These are phyloP conservation scores for Tuber aestivum DNA, from an alignment of 495 filamentous ascomycete species.

Conservation along the genomic window DNA sequence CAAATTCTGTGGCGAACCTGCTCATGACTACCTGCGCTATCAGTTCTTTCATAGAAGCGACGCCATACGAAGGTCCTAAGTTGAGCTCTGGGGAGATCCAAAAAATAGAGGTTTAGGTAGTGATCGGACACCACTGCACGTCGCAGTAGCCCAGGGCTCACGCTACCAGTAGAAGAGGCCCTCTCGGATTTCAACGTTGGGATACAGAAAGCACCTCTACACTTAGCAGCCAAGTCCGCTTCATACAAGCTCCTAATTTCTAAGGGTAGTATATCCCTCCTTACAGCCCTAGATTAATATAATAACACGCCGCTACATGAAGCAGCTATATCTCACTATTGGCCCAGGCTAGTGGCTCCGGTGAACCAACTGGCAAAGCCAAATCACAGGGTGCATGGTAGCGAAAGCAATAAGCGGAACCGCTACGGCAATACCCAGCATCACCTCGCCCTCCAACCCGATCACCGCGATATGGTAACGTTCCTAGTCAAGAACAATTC, in stretches of 20 bases:
- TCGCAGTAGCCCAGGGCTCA: neutral
- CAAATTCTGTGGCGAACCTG: neutral
- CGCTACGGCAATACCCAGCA: neutral
- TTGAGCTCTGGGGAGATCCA: neutral
- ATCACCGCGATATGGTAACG: neutral
- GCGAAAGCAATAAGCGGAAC: neutral
- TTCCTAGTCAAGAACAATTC: neutral
- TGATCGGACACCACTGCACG: neutral
- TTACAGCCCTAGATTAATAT: neutral
- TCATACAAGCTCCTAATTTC: neutral
- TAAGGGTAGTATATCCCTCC: neutral
- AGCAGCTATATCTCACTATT: neutral
- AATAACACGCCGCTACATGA: neutral
- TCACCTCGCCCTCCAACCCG: neutral
- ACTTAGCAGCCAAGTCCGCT: neutral
- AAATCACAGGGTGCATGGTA: neutral
- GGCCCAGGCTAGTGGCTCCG: neutral
- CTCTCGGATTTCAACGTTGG: neutral
- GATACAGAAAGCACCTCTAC: neutral
- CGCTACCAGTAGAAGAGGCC: neutral
- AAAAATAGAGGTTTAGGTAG: neutral
- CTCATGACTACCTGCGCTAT: neutral
- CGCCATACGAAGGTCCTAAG: neutral
- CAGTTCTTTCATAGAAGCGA: neutral
- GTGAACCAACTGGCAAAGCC: neutral